These are phyloP conservation scores for Colletotrichum agaves DNA, from an alignment of 2,329 filamentous ascomycete genomes.

Conservation along the genomic window DNA sequence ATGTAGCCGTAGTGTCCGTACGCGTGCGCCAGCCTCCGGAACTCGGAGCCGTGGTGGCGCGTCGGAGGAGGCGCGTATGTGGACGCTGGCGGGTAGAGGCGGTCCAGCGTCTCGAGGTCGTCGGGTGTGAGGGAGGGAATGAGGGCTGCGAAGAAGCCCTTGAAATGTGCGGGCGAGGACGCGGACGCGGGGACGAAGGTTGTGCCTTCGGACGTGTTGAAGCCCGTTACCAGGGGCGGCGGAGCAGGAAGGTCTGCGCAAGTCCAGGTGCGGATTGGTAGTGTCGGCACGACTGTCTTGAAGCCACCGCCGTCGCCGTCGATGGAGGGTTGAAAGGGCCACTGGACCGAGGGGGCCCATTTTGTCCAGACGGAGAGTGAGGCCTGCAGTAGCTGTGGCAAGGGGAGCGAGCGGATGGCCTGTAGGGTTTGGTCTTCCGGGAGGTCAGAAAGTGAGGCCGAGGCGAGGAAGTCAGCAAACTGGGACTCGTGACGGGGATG, in stretches of 20 bases:
- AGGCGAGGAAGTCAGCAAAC: constrained; percentile 63
- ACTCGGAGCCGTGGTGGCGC: constrained; percentile 61
- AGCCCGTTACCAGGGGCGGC: constrained; percentile 72
- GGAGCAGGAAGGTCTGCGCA: constrained; percentile 63
- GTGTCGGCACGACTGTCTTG: constrained; percentile 61
- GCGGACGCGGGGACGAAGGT: constrained; percentile 67
- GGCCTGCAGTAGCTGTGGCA: constrained; percentile 52
- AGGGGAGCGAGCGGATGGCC: constrained; percentile 58
- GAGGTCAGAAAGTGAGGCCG: constrained; percentile 60
- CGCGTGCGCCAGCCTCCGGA: constrained; percentile 66
- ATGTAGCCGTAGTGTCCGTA: constrained; percentile 75
- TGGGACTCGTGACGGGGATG: constrained; percentile 69
- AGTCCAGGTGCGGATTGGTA: constrained; percentile 70
- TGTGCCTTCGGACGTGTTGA: constrained; percentile 76
- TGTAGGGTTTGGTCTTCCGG: constrained; percentile 61
- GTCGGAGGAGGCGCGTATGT: constrained; percentile 30
- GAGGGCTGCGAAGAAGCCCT: constrained; percentile 70
- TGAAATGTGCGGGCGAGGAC: constrained; percentile 48
- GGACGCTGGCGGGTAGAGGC: constrained; percentile 65
- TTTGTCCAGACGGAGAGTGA: constrained; percentile 55
- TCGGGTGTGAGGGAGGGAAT: constrained; percentile 64
- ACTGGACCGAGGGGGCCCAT: constrained; percentile 58
- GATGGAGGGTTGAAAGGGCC: constrained; percentile 77
- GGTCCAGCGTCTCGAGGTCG: constrained; percentile 66
- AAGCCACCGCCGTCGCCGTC: constrained; percentile 57